Evolutionary conservation across 495 filamentous ascomycete species (phyloP).

Genomic region (Penicillium egyptiacum): DNA sequence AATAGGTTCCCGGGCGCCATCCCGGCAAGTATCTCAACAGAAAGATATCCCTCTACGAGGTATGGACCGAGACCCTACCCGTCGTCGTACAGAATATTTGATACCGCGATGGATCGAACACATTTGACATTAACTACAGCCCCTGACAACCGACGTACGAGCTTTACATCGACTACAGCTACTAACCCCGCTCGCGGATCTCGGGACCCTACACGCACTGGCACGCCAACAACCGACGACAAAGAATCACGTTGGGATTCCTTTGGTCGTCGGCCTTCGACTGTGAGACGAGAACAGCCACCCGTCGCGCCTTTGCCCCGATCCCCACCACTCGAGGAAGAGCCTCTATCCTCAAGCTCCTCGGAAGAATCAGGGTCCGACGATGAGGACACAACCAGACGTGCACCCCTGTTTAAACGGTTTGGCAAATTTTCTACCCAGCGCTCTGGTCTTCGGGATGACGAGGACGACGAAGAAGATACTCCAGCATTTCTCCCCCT

Average conservation of each 20-base stretch:
- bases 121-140: slow-evolving; percentile 20
- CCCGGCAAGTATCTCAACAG: slow-evolving; percentile 59
- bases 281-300: slow-evolving; percentile 34
- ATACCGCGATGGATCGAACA: background rate
- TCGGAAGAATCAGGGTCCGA: slow-evolving; percentile 55
- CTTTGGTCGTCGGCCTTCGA: slow-evolving; percentile 29
- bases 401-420: slow-evolving; percentile 33
- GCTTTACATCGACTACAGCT: slow-evolving; percentile 55
- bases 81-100: background rate
- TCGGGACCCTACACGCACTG: slow-evolving; percentile 44
- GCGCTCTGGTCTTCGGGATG: slow-evolving; percentile 34
- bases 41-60: slow-evolving; percentile 58
- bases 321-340: slow-evolving; percentile 41
- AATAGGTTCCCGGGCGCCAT: slow-evolving; percentile 56
- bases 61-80: slow-evolving; percentile 14
- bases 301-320: slow-evolving; percentile 25
- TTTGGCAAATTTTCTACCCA: slow-evolving; percentile 45
- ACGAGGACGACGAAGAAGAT: slow-evolving; percentile 53
- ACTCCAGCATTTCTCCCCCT: slow-evolving; percentile 76
- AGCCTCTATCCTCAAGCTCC: slow-evolving; percentile 37
- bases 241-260: slow-evolving; percentile 44
- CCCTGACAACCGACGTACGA: slow-evolving; percentile 45
- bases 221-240: slow-evolving; percentile 42
- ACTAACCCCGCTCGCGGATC: slow-evolving; percentile 39
- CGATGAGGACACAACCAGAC: slow-evolving; percentile 41